Evolutionary conservation across 2,329 filamentous ascomycete species (phyloP).

Genomic region (Arthroderma sp.): DNA sequence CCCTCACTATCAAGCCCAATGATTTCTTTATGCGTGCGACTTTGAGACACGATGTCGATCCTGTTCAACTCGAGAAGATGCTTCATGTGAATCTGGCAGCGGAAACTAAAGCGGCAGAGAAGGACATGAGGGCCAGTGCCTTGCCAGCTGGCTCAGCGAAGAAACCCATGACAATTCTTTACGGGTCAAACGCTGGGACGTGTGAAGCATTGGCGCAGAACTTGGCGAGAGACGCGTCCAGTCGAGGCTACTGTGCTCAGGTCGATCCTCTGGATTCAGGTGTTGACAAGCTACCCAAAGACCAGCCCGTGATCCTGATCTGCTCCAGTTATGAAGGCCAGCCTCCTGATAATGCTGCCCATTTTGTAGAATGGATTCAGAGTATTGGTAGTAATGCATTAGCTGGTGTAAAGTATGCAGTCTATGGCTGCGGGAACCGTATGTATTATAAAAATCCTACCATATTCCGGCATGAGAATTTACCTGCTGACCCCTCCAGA

Average conservation of each 20-base stretch:
- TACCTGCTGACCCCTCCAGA: not conserved
- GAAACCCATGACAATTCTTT: not conserved
- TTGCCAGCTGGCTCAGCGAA: not conserved
- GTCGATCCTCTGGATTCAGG: not conserved
- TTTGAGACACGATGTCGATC: not conserved
- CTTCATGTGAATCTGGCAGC: not conserved
- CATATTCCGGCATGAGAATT: not conserved
- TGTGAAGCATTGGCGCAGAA: not conserved
- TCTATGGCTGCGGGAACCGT: conserved; percentile 1
- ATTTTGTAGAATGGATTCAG: conserved; percentile 3
- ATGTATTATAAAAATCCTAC: not conserved
- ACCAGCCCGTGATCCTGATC: not conserved
- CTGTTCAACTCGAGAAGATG: not conserved
- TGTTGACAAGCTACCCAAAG: not conserved
- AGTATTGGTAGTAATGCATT: conserved; percentile 14
- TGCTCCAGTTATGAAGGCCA: conserved; percentile 1
- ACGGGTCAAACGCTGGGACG: not conserved
- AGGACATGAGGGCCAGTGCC: not conserved
- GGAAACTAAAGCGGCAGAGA: not conserved
- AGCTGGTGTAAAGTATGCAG: conserved; percentile 21
- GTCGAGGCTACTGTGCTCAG: not conserved
- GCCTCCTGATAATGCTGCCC: not conserved
- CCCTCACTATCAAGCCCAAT: not conserved
- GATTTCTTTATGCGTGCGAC: not conserved
- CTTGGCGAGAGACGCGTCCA: not conserved